These are phyloP conservation scores for Verticillium nonalfalfae DNA, from an alignment of 2,329 filamentous ascomycete genomes.

Conservation along the genomic window DNA sequence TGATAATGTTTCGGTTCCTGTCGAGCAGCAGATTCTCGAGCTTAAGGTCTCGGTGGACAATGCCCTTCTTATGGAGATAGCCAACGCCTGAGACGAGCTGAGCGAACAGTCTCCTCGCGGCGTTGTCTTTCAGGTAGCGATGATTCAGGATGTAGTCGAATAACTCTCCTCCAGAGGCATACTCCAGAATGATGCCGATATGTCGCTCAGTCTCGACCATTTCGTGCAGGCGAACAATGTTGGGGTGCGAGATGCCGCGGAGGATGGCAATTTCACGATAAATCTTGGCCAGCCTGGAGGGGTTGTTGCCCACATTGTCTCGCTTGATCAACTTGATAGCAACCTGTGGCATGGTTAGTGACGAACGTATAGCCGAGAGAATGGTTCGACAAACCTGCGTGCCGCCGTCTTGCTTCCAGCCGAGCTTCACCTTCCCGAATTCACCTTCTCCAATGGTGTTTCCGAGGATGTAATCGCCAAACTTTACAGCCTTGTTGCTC, in stretches of 20 bases:
- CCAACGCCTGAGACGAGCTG: constrained; percentile 95
- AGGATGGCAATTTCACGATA: constrained; percentile 95
- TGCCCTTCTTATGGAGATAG: constrained; percentile 97
- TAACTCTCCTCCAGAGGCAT: constrained; percentile 92
- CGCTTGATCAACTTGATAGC: constrained; percentile 97
- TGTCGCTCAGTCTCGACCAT: constrained; percentile 98
- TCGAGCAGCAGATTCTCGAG: constrained; percentile 93
- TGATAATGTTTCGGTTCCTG: constrained; percentile 97
- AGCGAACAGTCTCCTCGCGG: constrained; percentile 85
- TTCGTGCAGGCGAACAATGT: constrained; percentile 94
- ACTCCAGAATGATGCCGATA: constrained; percentile 97
- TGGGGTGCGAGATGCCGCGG: constrained; percentile 81
- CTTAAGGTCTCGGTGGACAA: constrained; percentile 95
- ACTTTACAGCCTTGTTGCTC: constrained; percentile 71
- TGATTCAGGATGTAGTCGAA: constrained; percentile 99
- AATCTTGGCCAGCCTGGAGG: constrained; percentile 88
- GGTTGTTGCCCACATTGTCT: constrained; percentile 82
- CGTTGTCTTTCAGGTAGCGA: constrained; percentile 89
- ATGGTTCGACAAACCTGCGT: constrained; percentile 54
- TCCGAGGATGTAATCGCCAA: constrained; percentile 91
- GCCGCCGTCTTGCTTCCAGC: constrained; percentile 93
- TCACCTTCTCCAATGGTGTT: constrained; percentile 96
- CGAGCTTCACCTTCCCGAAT: constrained; percentile 97
- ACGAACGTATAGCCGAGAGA: constrained; percentile 3
- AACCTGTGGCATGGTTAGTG: constrained; percentile 47